Evolutionary conservation across 345 rosid genomes (phyloP), one percentile per base, ranked within the genome.

Genomic region (Passiflora organensis): DNA sequence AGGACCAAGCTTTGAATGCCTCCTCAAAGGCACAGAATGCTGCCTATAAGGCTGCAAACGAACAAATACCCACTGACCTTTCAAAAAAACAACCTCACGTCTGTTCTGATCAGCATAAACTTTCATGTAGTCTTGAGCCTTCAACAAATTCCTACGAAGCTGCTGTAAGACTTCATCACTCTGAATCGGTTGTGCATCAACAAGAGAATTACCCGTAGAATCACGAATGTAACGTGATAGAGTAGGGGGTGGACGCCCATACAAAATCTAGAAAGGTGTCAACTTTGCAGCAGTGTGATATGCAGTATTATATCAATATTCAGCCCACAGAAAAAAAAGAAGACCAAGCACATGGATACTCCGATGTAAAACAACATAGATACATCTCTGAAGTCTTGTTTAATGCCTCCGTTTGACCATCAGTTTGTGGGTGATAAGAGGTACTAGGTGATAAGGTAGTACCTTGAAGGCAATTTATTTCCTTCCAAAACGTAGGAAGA

Each of bases 171-270:
- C 24, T 1, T 9, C 34, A 16, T 34, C 45, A 0, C 5, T 3
- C 0, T 16, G 5, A 0, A 6, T 0, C 1, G 53, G 5, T 0
- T 5, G 1, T 0, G 4, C 1, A 1, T 32, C 23, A 5, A 62
- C 46, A 1, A 6, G 45, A 10, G 15, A 3, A 0, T 32, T 49
- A 4, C 10, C 0, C 0, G 14, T 0, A 9, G 13, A 14, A 0
- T 20, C 39, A 0, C 12, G 18, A 0, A 45, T 2, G 22, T 45
- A 23, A 0, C 13, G 13, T 1, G 38, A 4, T 0, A 19, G 0
- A 11, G 4, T 44, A 0, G 38, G 43, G 0, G 48, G 54, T 3
- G 37, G 23, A 15, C 6, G 1, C 0, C 60, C 32, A 37, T 45
- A 34, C 0, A 34, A 0, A 1, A 8, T 18, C 4, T 62, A 18